Percentiles rank a stretch among this genome's conserved stretches.
These are phyloP conservation scores for Xerocomellus intermedius DNA, from an alignment of 768 basidiomycete species.

Conservation along the genomic window DNA sequence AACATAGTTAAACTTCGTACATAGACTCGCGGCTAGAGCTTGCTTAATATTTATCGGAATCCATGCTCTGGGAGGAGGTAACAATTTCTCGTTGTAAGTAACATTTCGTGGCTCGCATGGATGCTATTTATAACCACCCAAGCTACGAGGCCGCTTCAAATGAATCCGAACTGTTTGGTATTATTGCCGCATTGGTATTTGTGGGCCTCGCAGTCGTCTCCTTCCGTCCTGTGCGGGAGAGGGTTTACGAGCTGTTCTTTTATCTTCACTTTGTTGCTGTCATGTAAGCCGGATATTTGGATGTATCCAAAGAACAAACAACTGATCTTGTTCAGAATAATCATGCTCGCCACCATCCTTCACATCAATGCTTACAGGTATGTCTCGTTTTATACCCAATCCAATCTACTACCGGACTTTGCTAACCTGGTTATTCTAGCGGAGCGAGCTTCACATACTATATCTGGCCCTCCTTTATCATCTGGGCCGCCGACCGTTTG, in stretches of 20 bases:
- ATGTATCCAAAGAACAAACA: slow-evolving; percentile 31
- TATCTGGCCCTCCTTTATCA: slow-evolving; percentile 49
- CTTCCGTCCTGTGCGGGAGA: slow-evolving; percentile 49
- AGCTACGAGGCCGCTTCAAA: slow-evolving; percentile 6
- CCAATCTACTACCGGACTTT: not conserved
- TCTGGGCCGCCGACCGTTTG: slow-evolving; percentile 55
- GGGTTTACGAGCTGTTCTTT: slow-evolving; percentile 51
- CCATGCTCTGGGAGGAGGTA: slow-evolving; percentile 36
- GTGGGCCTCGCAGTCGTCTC: slow-evolving; percentile 42
- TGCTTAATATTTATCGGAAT: slow-evolving; percentile 48
- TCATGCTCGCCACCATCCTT: slow-evolving; percentile 38
- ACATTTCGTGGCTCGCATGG: not conserved
- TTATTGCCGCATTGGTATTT: slow-evolving; percentile 38
- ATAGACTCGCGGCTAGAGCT: slow-evolving; percentile 47
- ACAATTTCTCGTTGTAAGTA: slow-evolving; percentile 15
- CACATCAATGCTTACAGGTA: slow-evolving; percentile 35
- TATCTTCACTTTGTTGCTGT: slow-evolving; percentile 43
- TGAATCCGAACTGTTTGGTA: slow-evolving; percentile 27
- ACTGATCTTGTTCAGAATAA: slow-evolving; percentile 29
- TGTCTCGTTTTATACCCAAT: slow-evolving; percentile 28
- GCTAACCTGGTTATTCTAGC: slow-evolving; percentile 14
- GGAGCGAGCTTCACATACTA: slow-evolving; percentile 23
- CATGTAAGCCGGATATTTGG: slow-evolving; percentile 28
- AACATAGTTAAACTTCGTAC: slow-evolving; percentile 37
- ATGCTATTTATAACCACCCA: not conserved